Evolutionary conservation across 139 green algal species (phyloP).

Genomic region (Dunaliella primolecta): DNA sequence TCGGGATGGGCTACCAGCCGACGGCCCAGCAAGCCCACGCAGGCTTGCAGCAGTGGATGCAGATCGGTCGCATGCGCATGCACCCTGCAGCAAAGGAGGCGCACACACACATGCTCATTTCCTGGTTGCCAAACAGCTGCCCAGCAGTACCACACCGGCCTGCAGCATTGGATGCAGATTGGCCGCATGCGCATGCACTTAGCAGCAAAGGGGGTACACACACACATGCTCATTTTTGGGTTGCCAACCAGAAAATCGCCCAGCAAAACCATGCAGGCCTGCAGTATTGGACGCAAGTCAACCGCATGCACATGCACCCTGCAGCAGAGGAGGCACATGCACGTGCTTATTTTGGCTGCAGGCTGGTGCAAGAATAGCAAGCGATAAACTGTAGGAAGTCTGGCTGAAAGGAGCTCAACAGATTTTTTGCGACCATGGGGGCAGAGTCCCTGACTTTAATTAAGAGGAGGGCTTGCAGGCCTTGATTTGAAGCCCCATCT

Average conservation of each 20-base stretch:
- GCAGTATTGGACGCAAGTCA: conserved; percentile 33
- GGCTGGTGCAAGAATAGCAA: too few relatives aligned
- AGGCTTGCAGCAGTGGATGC: conserved; percentile 30
- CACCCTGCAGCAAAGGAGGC: conserved; percentile 22
- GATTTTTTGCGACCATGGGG: too few relatives aligned
- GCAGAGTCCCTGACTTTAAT: too few relatives aligned
- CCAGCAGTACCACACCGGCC: conserved; percentile 30
- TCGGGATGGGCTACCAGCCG: conserved; percentile 23
- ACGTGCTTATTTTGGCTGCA: not conserved
- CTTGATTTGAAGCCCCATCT: too few relatives aligned
- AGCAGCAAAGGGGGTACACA: conserved; percentile 7
- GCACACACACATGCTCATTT: not conserved
- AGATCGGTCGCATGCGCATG: conserved; percentile 33
- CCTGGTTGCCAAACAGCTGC: conserved; percentile 25
- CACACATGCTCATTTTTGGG: not conserved
- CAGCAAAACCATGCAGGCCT: conserved; percentile 31
- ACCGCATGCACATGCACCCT: conserved; percentile 27
- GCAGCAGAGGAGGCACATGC: conserved; percentile 9
- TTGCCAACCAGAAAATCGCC: conserved; percentile 23
- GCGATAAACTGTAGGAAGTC: too few relatives aligned
- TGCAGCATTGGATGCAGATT: conserved; percentile 38
- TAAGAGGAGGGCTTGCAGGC: too few relatives aligned
- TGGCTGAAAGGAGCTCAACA: too few relatives aligned
- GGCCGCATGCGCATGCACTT: conserved; percentile 23
- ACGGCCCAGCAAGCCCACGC: conserved; percentile 33